Evolutionary conservation across 2,329 filamentous ascomycete genomes (phyloP).

Genomic region (Aschersonia sp.): DNA sequence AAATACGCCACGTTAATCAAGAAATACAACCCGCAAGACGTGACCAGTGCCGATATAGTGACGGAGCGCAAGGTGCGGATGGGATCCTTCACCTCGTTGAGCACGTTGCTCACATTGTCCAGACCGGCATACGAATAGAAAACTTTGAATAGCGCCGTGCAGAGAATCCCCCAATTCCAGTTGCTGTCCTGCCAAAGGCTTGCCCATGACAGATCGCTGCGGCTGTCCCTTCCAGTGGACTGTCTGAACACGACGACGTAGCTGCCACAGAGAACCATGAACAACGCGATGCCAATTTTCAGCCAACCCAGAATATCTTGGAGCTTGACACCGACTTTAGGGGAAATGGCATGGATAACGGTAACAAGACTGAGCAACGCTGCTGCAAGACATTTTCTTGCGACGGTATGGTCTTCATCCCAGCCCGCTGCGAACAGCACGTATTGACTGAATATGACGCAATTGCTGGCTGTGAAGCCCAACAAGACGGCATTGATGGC

Average conservation of each 20-base stretch:
- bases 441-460: slow-evolving; percentile 55
- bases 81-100: slow-evolving; percentile 3
- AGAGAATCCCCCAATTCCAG: slow-evolving; percentile 55
- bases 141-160: slow-evolving; percentile 53
- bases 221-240: slow-evolving; percentile 4
- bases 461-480: slow-evolving; percentile 56
- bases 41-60: slow-evolving; percentile 37
- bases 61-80: slow-evolving; percentile 2
- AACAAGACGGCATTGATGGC: slow-evolving; percentile 49
- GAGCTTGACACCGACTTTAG: slow-evolving; percentile 40
- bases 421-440: slow-evolving; percentile 31
- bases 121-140: slow-evolving; percentile 56
- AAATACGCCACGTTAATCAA: slow-evolving; percentile 2
- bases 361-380: slow-evolving; percentile 42
- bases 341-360: slow-evolving; percentile 42
- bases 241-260: slow-evolving; percentile 38
- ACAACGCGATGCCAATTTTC: slow-evolving; percentile 43
- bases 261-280: slow-evolving; percentile 46
- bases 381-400: slow-evolving; percentile 41
- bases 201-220: slow-evolving; percentile 21
- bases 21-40: slow-evolving; percentile 36
- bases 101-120: slow-evolving; percentile 48
- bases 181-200: slow-evolving; percentile 47
- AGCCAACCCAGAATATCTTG: slow-evolving; percentile 50
- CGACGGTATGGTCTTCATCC: slow-evolving; percentile 29